Base-by-base conservation (phyloP, 2,329 filamentous ascomycete species). In the Chaetomium globosum region DNA sequence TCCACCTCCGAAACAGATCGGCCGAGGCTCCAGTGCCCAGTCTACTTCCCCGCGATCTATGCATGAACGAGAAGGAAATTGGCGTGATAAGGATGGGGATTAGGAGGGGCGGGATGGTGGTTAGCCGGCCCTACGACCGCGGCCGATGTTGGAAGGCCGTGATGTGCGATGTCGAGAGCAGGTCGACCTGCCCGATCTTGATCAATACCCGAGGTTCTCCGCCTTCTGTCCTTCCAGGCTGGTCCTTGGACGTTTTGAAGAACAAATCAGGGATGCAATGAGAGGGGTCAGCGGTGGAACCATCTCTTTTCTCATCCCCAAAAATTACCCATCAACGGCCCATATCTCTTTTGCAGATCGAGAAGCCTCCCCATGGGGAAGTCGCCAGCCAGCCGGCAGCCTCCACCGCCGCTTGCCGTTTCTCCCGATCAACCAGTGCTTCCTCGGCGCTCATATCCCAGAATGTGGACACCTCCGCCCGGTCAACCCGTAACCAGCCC, bases 401-500 rank as follows among this genome's bases (percentile, higher is more conserved):
- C 30, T 81, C 78, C 2, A 82, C 80, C 10, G 73, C 77, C 23
- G 72, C 72, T 65, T 80, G 76, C 36, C 81, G 76, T 65, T 68
- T 72, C 9, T 73, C 73, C 49, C 81, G 77, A 64, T 79, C 78
- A 26, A 68, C 70, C 64, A 83, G 69, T 1, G 81, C 83, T 67
- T 84, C 81, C 61, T 80, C 78, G 1, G 77, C 76, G 53, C 79
- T 81, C 49, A 76, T 74, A 3, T 62, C 66, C 63, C 56, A 31
- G 19, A 70, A 70, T 9, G 36, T 48, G 71, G 65, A 69, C 0
- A 81, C 76, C 36, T 76, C 73, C 48, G 78, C 78, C 26, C 80
- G 75, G 59, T 83, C 80, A 6, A 86, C 79, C 12, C 79, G 77
- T 62, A 86, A 70, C 85, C 85, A 87, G 10, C 85, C 85, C 65